A percentile compares a stretch with the other conserved stretches of the same genome.
Evolutionary conservation across 139 green algal genomes (phyloP).

Genomic region (Coelastrella sp.): DNA sequence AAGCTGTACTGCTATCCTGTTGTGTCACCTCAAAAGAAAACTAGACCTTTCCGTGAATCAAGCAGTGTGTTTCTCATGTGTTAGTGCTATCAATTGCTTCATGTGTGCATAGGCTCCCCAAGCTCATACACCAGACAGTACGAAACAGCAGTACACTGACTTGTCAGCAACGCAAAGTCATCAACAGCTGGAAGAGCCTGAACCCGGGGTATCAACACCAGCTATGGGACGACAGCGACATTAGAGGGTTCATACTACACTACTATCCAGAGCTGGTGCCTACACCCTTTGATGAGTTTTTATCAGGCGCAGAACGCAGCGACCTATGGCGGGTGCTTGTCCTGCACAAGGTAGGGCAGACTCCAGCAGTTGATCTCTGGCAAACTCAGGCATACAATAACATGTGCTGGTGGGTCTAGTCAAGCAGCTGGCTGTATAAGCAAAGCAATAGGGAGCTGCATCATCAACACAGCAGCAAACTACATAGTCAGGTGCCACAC

Average conservation of each 20-base stretch:
- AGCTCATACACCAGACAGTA: conserved; percentile 35
- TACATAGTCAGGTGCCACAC: not conserved
- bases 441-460: too few species aligned
- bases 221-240: conserved; percentile 31
- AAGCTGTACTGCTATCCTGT: too few species aligned
- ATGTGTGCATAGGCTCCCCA: conserved; percentile 8
- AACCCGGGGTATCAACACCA: conserved; percentile 18
- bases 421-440: too few species aligned
- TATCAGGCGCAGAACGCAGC: conserved; percentile 12
- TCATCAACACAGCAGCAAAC: not conserved
- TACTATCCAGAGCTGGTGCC: conserved; percentile 40
- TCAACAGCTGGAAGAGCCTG: conserved; percentile 14
- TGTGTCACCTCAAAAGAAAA: too few species aligned
- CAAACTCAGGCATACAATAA: too few species aligned
- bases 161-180: conserved; percentile 12
- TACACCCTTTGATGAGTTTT: conserved; percentile 6
- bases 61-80: not conserved
- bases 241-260: not conserved
- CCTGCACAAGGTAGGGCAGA: conserved; percentile 16
- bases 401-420: too few species aligned
- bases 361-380: not conserved
- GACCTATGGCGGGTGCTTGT: conserved; percentile 41
- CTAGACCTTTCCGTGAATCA: too few species aligned
- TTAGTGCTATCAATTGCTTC: too few species aligned
- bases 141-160: not conserved